These are phyloP conservation scores for Dentipellis fragilis DNA, from an alignment of 768 basidiomycete genomes.

Conservation along the genomic window DNA sequence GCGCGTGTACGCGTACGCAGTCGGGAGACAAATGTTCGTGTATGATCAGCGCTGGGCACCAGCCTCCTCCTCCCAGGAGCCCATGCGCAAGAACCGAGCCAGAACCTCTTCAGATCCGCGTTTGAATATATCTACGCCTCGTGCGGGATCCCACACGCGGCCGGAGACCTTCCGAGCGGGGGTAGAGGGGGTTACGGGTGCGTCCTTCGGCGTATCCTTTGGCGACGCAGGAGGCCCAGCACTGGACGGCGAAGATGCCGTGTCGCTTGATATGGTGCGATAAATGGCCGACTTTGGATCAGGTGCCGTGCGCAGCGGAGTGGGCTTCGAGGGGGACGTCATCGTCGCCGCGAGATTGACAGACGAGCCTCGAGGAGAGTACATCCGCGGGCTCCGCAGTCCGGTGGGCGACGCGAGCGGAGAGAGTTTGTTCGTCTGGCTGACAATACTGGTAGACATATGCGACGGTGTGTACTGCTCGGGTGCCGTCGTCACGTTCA, in stretches of 20 bases:
- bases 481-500: background rate
- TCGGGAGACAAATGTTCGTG: too few species aligned
- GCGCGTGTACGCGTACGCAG: too few species aligned
- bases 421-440: constrained; percentile 18
- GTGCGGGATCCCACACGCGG: constrained; percentile 79
- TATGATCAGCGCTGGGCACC: background rate
- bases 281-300: constrained; percentile 18
- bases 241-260: constrained; percentile 44
- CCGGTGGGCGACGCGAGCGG: constrained; percentile 21
- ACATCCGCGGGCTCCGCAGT: constrained; percentile 9
- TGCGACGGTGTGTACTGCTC: background rate
- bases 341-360: constrained; percentile 9
- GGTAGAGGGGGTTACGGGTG: constrained; percentile 17
- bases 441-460: constrained; percentile 1
- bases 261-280: constrained; percentile 37
- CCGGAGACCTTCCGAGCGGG: constrained; percentile 32
- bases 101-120: constrained; percentile 82
- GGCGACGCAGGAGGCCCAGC: constrained; percentile 41
- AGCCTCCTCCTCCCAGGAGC: constrained; percentile 54
- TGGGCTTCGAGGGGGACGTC: constrained; percentile 8
- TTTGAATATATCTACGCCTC: constrained; percentile 80
- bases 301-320: constrained; percentile 10
- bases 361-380: constrained; percentile 15
- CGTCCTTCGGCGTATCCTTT: constrained; percentile 34
- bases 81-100: constrained; percentile 72